Conservation (phyloP, 1,284 basidiomycete genomes). For the Albatrellus sp. region DNA sequence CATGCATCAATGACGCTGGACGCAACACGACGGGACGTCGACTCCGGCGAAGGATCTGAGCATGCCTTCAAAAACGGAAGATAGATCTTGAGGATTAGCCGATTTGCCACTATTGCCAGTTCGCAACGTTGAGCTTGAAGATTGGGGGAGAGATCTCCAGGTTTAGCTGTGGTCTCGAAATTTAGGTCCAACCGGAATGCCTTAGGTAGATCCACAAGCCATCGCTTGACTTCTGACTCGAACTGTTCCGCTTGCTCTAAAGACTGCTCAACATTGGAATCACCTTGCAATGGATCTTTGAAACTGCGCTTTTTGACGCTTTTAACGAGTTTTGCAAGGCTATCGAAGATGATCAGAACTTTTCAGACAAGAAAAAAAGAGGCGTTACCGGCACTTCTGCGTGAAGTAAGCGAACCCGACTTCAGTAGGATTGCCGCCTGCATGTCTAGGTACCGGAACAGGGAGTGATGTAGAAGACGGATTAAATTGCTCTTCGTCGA, state of each 20-base stretch:
- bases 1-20: conserved; percentile 48
- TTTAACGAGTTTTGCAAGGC: conserved; percentile 38
- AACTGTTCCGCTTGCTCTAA: conserved; percentile 46
- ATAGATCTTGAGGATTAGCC: conserved; percentile 50
- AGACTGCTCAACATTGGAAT: conserved; percentile 17
- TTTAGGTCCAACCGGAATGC: conserved; percentile 25
- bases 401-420: conserved; percentile 28
- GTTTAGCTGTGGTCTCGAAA: conserved; percentile 14
- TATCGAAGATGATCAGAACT: conserved; percentile 8
- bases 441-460: conserved; percentile 17
- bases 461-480: conserved; percentile 32
- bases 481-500: conserved; percentile 36
- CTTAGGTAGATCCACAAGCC: conserved; percentile 37
- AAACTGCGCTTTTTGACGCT: conserved; percentile 32
- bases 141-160: conserved; percentile 17
- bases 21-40: conserved; percentile 33
- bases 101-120: conserved; percentile 43
- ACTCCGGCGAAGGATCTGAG: conserved; percentile 14
- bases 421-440: conserved; percentile 17
- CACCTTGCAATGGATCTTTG: conserved; percentile 23
- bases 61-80: conserved; percentile 45
- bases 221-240: conserved; percentile 41
- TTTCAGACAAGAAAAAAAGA: not conserved
- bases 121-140: conserved; percentile 42
- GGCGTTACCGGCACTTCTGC: conserved; percentile 34